These are phyloP conservation scores for Epichloe festucae DNA, from an alignment of 2,329 filamentous ascomycete genomes.

Conservation along the genomic window DNA sequence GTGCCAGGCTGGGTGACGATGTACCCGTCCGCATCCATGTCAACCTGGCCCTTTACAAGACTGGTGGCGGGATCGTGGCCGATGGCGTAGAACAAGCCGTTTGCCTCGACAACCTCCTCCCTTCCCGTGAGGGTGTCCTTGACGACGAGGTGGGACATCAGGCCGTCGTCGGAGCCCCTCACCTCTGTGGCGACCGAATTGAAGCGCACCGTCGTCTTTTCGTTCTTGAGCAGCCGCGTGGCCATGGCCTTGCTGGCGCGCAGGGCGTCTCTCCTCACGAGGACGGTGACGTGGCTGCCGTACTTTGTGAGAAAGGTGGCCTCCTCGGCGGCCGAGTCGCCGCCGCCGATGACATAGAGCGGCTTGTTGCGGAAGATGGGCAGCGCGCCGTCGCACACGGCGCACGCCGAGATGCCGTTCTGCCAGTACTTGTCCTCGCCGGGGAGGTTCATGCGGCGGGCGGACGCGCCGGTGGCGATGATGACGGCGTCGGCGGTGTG, in stretches of 20 bases:
- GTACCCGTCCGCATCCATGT: conserved; percentile 84
- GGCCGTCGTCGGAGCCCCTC: conserved; percentile 67
- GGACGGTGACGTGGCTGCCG: conserved; percentile 83
- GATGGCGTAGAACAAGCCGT: conserved; percentile 92
- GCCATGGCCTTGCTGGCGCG: conserved; percentile 89
- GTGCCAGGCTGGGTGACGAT: conserved; percentile 81
- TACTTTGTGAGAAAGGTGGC: conserved; percentile 97
- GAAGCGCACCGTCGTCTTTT: conserved; percentile 84
- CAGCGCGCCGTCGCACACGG: conserved; percentile 91
- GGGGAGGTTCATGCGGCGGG: conserved; percentile 64
- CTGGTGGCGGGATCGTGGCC: conserved; percentile 87
- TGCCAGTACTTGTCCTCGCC: conserved; percentile 98
- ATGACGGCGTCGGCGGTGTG: conserved; percentile 89
- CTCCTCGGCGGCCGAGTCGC: conserved; percentile 94
- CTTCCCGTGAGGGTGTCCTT: conserved; percentile 65
- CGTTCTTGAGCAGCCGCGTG: conserved; percentile 64
- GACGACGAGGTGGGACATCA: conserved; percentile 81
- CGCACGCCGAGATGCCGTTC: conserved; percentile 89
- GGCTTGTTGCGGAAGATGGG: conserved; percentile 97
- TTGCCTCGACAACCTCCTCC: conserved; percentile 76
- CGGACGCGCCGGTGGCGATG: conserved; percentile 89
- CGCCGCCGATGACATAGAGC: conserved; percentile 88
- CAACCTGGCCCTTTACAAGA: conserved; percentile 83
- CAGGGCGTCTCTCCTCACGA: conserved; percentile 78
- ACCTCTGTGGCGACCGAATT: conserved; percentile 74